Base-by-base conservation (phyloP, 2,329 filamentous ascomycete genomes). In the Claviceps citrina region DNA sequence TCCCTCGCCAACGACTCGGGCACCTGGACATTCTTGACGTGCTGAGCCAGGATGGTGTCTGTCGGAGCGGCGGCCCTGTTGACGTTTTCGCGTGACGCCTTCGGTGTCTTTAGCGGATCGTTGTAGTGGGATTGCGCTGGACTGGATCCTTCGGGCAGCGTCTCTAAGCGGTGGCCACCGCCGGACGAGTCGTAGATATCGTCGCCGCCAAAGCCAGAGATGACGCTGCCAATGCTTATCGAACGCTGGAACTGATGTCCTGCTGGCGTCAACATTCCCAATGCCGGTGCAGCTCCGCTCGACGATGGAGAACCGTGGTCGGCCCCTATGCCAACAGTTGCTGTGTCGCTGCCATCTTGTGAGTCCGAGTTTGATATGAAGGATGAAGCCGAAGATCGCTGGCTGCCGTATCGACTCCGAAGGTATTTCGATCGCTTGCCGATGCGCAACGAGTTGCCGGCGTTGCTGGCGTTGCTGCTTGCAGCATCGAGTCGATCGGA, bases 201-300 rank as follows among this genome's bases (percentile, higher is more conserved):
- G n/a, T 78, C 72, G 35, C 70, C 62, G 1, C 81, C 84, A 30
- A 61, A 50, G 5, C 54, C 58, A 5, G 86, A 94, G 2, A 78
- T 81, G 63, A 94, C 85, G 56, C 89, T 95, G 18, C 86, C 86
- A 43, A 95, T 71, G 60, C 87, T 95, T 45, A 87, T 79, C 9
- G 86, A 74, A 19, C 89, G 72, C 16, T 80, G 78, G 40, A 93
- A 65, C 2, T 64, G 62, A 44, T 72, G 68, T 54, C 70, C 73
- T 19, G 64, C 54, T 41, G 61, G 66, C 28, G 68, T 66, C 20
- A 67, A 64, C 48, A 67, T 59, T 7, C 66, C 70, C 44, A 63
- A 53, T 1, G 67, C 65, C 1, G 84, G 76, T 4, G 75, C 66
- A 10, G 84, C 81, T 20, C 85, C 84, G 15, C 84, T 85, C 2